A percentile compares a stretch with the other conserved stretches of the same genome.
These are phyloP conservation scores for Meredithiella fracta DNA, from an alignment of 2,329 filamentous ascomycete genomes.

Conservation along the genomic window DNA sequence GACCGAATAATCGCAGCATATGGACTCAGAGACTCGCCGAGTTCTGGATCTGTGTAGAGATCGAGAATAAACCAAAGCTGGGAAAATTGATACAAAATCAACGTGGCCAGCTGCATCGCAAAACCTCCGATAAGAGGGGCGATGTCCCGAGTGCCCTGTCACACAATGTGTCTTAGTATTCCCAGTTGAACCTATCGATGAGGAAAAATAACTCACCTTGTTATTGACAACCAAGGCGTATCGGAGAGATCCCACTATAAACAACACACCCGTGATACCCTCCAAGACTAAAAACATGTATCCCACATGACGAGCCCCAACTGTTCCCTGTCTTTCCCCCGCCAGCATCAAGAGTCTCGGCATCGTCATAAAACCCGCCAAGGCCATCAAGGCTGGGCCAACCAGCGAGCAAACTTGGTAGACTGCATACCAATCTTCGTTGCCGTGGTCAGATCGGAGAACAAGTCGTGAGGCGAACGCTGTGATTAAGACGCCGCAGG, in stretches of 20 bases:
- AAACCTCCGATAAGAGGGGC: slow-evolving; percentile 29
- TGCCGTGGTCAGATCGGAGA: slow-evolving; percentile 21
- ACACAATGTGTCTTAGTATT: neutral
- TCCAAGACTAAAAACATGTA: slow-evolving; percentile 23
- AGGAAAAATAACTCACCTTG: slow-evolving; percentile 21
- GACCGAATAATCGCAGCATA: slow-evolving; percentile 27
- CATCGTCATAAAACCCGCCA: slow-evolving; percentile 28
- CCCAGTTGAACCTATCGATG: too few relatives aligned
- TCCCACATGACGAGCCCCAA: slow-evolving; percentile 22
- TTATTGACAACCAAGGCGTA: slow-evolving; percentile 22
- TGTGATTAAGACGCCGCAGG: slow-evolving; percentile 28
- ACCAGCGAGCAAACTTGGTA: slow-evolving; percentile 31
- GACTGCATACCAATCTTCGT: slow-evolving; percentile 25
- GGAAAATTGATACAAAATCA: slow-evolving; percentile 25
- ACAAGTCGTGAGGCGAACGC: slow-evolving; percentile 32
- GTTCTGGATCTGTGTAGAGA: slow-evolving; percentile 23
- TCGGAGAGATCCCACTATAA: slow-evolving; percentile 27
- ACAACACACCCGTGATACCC: slow-evolving; percentile 22
- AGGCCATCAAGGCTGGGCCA: slow-evolving; percentile 30
- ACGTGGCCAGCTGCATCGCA: slow-evolving; percentile 26
- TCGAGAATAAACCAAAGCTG: slow-evolving; percentile 27
- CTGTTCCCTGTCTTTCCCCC: slow-evolving; percentile 25
- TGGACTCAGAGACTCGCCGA: slow-evolving; percentile 20
- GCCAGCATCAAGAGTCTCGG: slow-evolving; percentile 32
- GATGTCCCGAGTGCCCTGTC: slow-evolving; percentile 21